Evolutionary conservation across 2,329 filamentous ascomycete genomes (phyloP).

Genomic region (Colletotrichum gloeosporioides): DNA sequence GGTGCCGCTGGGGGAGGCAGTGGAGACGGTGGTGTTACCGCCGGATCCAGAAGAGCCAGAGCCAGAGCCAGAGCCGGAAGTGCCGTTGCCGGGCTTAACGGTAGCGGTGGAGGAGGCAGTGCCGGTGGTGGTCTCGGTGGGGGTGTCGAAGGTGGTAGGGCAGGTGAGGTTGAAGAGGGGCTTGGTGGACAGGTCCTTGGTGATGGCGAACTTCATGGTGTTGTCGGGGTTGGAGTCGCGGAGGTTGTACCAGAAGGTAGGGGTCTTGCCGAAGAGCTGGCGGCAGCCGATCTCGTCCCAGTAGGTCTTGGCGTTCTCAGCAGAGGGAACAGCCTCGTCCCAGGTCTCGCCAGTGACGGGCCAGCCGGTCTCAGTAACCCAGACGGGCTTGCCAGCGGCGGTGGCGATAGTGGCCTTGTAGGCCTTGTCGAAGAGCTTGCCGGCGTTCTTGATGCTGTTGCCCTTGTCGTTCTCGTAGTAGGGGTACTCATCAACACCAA

Average conservation of each 20-base stretch:
- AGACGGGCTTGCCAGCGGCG: conserved; percentile 58
- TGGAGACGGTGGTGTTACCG: conserved; percentile 22
- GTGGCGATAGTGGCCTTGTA: conserved; percentile 49
- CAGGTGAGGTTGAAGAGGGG: conserved; percentile 61
- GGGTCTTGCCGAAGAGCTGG: conserved; percentile 58
- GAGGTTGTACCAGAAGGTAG: conserved; percentile 68
- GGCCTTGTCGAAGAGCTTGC: conserved; percentile 58
- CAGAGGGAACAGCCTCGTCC: conserved; percentile 59
- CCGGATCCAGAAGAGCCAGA: conserved; percentile 21
- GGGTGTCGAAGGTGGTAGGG: conserved; percentile 46
- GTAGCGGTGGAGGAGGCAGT: conserved; percentile 23
- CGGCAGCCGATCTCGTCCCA: conserved; percentile 68
- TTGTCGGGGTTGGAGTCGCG: conserved; percentile 67
- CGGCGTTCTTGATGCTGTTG: conserved; percentile 61
- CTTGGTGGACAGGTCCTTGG: conserved; percentile 55
- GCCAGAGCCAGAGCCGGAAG: conserved; percentile 24
- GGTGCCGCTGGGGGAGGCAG: conserved; percentile 18
- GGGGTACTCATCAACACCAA: conserved; percentile 70
- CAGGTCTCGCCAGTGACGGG: conserved; percentile 59
- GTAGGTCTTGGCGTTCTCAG: conserved; percentile 67
- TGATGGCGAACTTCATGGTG: conserved; percentile 63
- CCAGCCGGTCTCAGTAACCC: conserved; percentile 72
- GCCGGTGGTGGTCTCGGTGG: conserved; percentile 27
- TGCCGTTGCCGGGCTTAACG: conserved; percentile 17
- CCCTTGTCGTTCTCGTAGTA: conserved; percentile 66